Evolutionary conservation across 2,329 filamentous ascomycete genomes (phyloP), one percentile per base, ranked within the genome.

Genomic region (Calonectria montana): DNA sequence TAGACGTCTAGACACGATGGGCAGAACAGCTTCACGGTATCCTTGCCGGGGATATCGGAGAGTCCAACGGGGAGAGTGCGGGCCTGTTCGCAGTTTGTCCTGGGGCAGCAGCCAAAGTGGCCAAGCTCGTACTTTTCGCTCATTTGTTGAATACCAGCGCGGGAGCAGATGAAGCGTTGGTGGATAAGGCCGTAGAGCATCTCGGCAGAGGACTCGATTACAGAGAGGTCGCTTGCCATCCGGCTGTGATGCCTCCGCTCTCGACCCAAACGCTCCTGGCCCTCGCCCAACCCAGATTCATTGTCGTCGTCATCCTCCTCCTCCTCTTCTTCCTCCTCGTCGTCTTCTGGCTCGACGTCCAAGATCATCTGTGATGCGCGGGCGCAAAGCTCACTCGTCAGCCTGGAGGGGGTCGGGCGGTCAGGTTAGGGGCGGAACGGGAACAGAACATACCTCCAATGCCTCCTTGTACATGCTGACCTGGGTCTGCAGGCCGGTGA

Each of bases 401-500:
- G 64, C 29, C 53, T 55, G 25, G 37, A 21, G 43, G 21, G 18
- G 7, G 8, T 47, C 21, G 15, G 15, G 23, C 41, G 29, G 57
- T 61, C 35, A 61, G 37, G 57, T 18, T 41, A 15, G 53, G 53
- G 29, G 53, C 53, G 53, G 21, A 57, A 57, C 9, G 31, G 53
- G 53, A 13, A 39, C 21, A 31, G 15, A 48, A 73, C 80, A 64
- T 85, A 92, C 91, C 88, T 99, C 97, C 75, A 99, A 87, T 15
- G 97, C 97, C 86, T 99, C 97, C 85, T 98, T 99, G 85, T 99
- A 99, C 94, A 98, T 98, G 75, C 95, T 93, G 65, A 99, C 97
- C 86, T 98, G 96, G 72, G 93, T 94, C 84, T 98, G 95, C 80
- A 99, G 88, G 62, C 97, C 97, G 1, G 97, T 99, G 76, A 99